Conservation (phyloP, 371 early-diverging fungal species). For the Polyrhizophydium stewartii region DNA sequence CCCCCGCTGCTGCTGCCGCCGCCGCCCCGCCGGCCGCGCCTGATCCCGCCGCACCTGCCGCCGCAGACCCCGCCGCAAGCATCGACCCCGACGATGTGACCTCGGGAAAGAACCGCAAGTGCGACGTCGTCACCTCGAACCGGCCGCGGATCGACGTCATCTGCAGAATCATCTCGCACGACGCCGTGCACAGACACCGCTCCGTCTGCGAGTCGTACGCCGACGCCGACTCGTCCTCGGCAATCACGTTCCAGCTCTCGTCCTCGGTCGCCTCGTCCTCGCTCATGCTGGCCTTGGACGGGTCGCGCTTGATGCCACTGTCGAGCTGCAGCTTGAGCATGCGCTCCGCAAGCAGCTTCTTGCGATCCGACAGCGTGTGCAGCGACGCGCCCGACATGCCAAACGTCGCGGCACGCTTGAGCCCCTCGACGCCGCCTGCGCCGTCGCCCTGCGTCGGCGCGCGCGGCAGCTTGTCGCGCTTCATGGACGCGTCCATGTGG, state of each 20-base stretch:
- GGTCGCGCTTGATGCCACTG: background rate
- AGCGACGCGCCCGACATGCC: background rate
- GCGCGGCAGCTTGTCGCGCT: constrained; percentile 33
- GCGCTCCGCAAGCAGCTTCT: background rate
- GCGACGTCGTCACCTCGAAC: constrained; percentile 39
- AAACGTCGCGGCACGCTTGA: background rate
- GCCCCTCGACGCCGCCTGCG: background rate
- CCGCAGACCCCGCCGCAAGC: constrained; percentile 15
- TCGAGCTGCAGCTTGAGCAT: constrained; percentile 15
- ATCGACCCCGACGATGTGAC: constrained; percentile 26
- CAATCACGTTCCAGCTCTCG: constrained; percentile 35
- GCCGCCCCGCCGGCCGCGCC: constrained; percentile 48
- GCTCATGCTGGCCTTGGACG: background rate
- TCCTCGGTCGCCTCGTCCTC: constrained; percentile 22
- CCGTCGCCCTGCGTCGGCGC: background rate
- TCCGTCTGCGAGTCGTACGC: constrained; percentile 13
- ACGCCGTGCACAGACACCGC: constrained; percentile 26
- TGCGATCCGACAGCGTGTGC: constrained; percentile 3
- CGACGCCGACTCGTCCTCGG: constrained; percentile 21
- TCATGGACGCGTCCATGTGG: constrained; percentile 44
- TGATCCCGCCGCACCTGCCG: too few species aligned
- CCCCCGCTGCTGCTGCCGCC: constrained; percentile 59
- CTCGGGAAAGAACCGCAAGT: constrained; percentile 43
- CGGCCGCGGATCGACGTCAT: constrained; percentile 50
- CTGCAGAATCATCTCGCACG: constrained; percentile 50